Conservation (phyloP, 805 yeast genomes). For the Wickerhamiella sergipiensis region DNA sequence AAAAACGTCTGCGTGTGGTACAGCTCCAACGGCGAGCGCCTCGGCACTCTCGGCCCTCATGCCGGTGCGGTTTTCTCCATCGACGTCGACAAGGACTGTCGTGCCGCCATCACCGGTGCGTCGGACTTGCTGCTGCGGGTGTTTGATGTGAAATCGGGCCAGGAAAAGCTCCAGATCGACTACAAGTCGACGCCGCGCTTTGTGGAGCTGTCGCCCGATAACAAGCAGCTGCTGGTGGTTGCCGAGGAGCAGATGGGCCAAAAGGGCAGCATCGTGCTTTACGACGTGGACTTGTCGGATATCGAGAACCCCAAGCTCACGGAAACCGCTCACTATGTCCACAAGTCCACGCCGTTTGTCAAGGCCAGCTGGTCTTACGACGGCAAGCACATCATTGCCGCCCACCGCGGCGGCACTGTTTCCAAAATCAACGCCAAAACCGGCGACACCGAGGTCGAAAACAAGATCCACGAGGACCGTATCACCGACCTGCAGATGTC, state of each 20-base stretch:
- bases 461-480: constrained; percentile 54
- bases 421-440: constrained; percentile 66
- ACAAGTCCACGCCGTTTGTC: constrained; percentile 26
- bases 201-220: constrained; percentile 72
- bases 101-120: constrained; percentile 69
- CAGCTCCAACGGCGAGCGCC: constrained; percentile 88
- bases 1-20: constrained; percentile 78
- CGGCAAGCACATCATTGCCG: constrained; percentile 63
- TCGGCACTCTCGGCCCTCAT: constrained; percentile 85
- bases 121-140: constrained; percentile 78
- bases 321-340: constrained; percentile 32
- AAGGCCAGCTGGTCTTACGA: constrained; percentile 82
- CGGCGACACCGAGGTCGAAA: constrained; percentile 51
- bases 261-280: constrained; percentile 62
- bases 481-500: constrained; percentile 87
- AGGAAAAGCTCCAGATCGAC: constrained; percentile 56
- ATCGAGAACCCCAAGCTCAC: constrained; percentile 29
- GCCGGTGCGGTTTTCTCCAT: constrained; percentile 92
- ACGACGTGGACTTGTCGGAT: constrained; percentile 42
- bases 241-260: constrained; percentile 89
- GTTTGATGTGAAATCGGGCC: constrained; percentile 75
- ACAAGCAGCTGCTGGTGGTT: constrained; percentile 53
- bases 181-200: constrained; percentile 79
- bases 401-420: constrained; percentile 76
- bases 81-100: constrained; percentile 63